A percentile compares a stretch with the other conserved stretches of the same genome.
phyloP scores from a whole-genome alignment of 1,139 yeast species.

The Maudiozyma humilis region DNA sequence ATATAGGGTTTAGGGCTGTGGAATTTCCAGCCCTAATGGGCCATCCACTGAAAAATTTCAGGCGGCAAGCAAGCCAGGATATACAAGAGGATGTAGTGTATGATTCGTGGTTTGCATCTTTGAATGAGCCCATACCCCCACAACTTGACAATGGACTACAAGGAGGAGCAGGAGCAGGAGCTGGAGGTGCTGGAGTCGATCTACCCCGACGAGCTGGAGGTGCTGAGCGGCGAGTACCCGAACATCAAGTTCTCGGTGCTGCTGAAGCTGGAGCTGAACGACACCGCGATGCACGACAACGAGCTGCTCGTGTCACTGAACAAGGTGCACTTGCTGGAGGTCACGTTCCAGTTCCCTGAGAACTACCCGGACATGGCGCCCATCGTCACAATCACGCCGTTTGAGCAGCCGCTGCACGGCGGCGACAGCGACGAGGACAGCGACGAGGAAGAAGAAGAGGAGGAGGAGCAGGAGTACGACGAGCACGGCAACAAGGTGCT shows the following conservation, averaged over 20 bases:
- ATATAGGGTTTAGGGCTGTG: background rate
- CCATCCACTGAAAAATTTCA: background rate
- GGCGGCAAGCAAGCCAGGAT: background rate
- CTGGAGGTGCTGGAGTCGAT: slow-evolving; percentile 79
- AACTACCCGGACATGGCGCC: slow-evolving; percentile 31
- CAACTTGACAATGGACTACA: slow-evolving; percentile 60
- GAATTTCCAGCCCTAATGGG: background rate
- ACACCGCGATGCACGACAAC: slow-evolving; percentile 10
- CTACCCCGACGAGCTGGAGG: slow-evolving; percentile 77
- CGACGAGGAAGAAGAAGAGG: slow-evolving; percentile 30
- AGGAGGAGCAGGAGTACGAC: slow-evolving; percentile 42
- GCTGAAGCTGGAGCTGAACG: slow-evolving; percentile 26
- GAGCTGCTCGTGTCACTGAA: slow-evolving; percentile 44
- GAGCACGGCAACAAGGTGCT: slow-evolving; percentile 35
- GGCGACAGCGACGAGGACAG: too few species aligned
- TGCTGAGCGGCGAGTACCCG: slow-evolving; percentile 24
- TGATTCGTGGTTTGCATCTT: too few species aligned
- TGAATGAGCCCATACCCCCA: too few species aligned
- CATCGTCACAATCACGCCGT: slow-evolving; percentile 7
- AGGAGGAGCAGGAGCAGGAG: slow-evolving; percentile 73
- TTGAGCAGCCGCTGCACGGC: slow-evolving; percentile 19
- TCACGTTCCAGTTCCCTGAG: slow-evolving; percentile 25
- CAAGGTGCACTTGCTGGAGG: slow-evolving; percentile 20
- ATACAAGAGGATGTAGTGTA: too few species aligned
- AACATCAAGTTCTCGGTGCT: slow-evolving; percentile 31